Evolutionary conservation across 1,284 basidiomycete species (phyloP), one percentile per base, ranked within the genome.

Genomic region (Chiua sp.): DNA sequence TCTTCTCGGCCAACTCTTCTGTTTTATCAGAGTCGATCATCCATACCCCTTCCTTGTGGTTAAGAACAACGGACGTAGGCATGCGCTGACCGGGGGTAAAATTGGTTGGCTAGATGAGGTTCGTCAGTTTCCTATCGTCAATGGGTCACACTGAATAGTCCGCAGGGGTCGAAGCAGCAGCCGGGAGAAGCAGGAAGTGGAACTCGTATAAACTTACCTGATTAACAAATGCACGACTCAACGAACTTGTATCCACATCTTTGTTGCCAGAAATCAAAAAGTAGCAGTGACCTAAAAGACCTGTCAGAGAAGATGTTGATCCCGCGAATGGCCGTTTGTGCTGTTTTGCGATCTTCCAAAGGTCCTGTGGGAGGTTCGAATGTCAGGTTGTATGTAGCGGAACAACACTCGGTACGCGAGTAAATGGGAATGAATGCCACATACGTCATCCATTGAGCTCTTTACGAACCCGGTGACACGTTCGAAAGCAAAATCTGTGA

Each of bases 401-500:
- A 7, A 39, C 20, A 20, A 39, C 18, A 18, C 20, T 20, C 8
- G 18, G 16, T 10, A 15, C 37, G 37, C 37, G 37, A 39, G 20
- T 20, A 18, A 18, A 39, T 39, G 18, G 7, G 18, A 44, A 55
- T 12, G 33, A 46, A 23, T 18, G 10, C 23, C 22, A 59, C 79
- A 22, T 60, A 92, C 92, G 62, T 85, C 72, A 70, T 99, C 97
- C 57, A 82, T 79, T 6, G 93, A 95, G 60, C 94, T 95, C 33
- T 84, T 90, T 39, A 94, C 77, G 68, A 98, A 99, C 0, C 85
- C 82, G 5, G 86, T 82, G 0, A 96, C 75, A 2, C 92, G 86
- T 59, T 92, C 87, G 62, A 95, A 98, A n/a, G 91, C 94, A 68
- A 98, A 98, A 53, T 96, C 87, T n/a, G 86, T 86, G 3, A 95